Evolutionary conservation across 805 yeast species (phyloP), one percentile per base, ranked within the genome.

Genomic region (Candida xiaguanensis): DNA sequence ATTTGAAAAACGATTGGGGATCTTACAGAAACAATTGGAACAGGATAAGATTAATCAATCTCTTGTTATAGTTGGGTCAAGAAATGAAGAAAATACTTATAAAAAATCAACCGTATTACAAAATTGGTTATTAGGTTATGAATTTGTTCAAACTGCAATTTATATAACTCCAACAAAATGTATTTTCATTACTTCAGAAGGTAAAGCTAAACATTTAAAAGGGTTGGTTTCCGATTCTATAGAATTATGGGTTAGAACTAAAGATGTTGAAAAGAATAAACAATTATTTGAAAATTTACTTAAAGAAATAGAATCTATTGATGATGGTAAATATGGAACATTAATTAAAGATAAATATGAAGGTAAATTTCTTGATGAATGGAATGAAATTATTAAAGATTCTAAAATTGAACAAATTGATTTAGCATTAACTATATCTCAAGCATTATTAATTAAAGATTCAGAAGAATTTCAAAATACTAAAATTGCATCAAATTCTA

Each of bases 101-200:
- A 88, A 85, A 56, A 87, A 87, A 62, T 82, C 95, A 9, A 81
- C 95, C 1, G 82, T 85, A 32, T 63, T 90, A 34, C 97, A 90
- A 58, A 84, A 80, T 38, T 91, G 98, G 98, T 67, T 91, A 39
- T 65, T 91, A 35, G 96, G 97, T 3, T 91, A 90, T 58, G 98
- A 93, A 58, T 91, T 91, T 56, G 95, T 95, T n/a, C 93, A 93
- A 36, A 89, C 97, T 1, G 80, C 80, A 22, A 63, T 91, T 38
- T 78, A 74, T 36, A 64, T 90, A 42, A 75, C 85, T 3, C 71
- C 74, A 39, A 76, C 74, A 27, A 78, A 77, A 47, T 67, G 79
- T 27, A 60, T 78, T 3, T 67, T 91, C 39, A 71, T 90, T 42
- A 90, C 97, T 0, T 81, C 91, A 22, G 82, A 80, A 35, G 87